A percentile compares a stretch with the other conserved stretches of the same genome.
These are phyloP conservation scores for Rhodotorula sp. DNA, from an alignment of 1,284 basidiomycete species.

Conservation along the genomic window DNA sequence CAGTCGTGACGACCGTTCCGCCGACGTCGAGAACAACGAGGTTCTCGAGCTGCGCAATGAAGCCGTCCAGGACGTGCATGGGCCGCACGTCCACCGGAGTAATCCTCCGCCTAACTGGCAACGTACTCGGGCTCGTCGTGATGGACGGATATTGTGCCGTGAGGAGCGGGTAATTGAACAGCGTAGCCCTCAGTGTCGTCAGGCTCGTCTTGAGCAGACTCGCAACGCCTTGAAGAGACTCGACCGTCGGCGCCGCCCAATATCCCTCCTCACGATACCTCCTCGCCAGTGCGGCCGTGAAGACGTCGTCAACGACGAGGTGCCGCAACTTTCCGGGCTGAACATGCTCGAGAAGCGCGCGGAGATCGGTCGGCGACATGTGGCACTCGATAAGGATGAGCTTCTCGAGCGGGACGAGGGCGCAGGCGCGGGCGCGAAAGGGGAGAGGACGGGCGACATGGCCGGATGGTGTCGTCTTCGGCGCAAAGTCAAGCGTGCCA, in stretches of 20 bases:
- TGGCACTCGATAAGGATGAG: constrained; percentile 22
- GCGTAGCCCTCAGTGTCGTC: constrained; percentile 8
- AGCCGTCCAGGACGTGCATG: constrained; percentile 14
- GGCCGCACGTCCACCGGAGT: no score
- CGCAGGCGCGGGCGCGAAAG: not conserved
- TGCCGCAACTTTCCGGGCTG: not conserved
- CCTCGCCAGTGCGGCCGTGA: not conserved
- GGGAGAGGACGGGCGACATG: constrained; percentile 18
- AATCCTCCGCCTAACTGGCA: no score
- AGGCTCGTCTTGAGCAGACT: constrained; percentile 2
- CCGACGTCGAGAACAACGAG: constrained; percentile 22
- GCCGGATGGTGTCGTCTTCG: constrained; percentile 1
- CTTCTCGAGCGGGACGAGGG: constrained; percentile 10
- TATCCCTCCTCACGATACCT: not conserved
- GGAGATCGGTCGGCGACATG: constrained; percentile 12
- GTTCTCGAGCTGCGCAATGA: constrained; percentile 2
- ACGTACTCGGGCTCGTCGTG: not conserved
- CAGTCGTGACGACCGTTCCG: constrained; percentile 14
- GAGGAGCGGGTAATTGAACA: constrained; percentile 18
- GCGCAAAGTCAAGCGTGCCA: constrained; percentile 16
- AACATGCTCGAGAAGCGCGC: constrained; percentile 16
- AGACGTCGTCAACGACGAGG: constrained; percentile 14
- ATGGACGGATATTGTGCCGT: not conserved
- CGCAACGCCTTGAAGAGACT: not conserved
- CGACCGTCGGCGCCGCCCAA: constrained; percentile 4